Evolutionary conservation across 805 yeast genomes (phyloP).

Genomic region (Candida glaebosa): DNA sequence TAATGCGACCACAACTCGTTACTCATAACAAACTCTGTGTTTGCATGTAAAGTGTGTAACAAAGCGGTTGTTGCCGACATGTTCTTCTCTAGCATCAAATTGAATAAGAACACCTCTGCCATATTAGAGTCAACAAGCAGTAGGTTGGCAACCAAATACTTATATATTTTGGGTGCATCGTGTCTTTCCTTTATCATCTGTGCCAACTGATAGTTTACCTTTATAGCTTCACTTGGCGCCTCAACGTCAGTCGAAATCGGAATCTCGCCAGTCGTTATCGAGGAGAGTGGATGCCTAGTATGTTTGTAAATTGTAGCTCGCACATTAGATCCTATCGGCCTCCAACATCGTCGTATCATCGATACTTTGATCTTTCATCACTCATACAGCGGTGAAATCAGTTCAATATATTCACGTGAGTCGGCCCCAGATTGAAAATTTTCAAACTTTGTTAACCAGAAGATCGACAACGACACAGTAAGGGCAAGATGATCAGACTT

Average conservation of each 20-base stretch:
- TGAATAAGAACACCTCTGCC: constrained; percentile 20
- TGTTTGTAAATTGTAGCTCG: neutral
- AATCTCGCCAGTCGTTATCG: neutral
- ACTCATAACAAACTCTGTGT: constrained; percentile 17
- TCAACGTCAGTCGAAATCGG: neutral
- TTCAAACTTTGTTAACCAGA: neutral
- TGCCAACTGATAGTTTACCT: neutral
- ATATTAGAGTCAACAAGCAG: constrained; percentile 11
- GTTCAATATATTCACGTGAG: neutral
- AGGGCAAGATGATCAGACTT: constrained; percentile 3
- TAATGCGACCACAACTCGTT: constrained; percentile 35
- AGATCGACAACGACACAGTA: neutral
- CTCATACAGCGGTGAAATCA: no score
- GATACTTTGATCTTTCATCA: no score
- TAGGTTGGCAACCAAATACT: constrained; percentile 10
- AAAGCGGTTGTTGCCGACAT: constrained; percentile 23
- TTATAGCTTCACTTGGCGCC: neutral
- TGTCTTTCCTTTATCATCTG: neutral
- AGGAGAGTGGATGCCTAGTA: neutral
- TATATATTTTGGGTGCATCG: constrained; percentile 7
- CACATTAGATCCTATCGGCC: neutral
- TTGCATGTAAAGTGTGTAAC: constrained; percentile 21
- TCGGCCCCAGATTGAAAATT: neutral
- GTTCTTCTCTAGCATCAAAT: constrained; percentile 17
- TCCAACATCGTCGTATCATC: neutral